Evolutionary conservation across 768 basidiomycete genomes (phyloP).

Genomic region (Botryobasidium botryosum): DNA sequence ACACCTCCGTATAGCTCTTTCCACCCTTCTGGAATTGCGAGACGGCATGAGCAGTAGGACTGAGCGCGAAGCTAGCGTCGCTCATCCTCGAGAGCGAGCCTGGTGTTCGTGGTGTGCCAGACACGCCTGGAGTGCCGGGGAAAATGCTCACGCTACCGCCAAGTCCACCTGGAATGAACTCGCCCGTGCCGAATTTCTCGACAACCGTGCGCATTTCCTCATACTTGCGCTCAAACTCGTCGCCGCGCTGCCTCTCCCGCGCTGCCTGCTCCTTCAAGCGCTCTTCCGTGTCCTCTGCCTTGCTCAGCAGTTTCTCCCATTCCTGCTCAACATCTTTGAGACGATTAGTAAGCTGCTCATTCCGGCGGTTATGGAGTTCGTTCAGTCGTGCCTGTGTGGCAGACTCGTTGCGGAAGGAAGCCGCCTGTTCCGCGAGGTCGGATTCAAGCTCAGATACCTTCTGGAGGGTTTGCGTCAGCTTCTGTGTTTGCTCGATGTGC

Average conservation of each 20-base stretch:
- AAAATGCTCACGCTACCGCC: slow-evolving; percentile 14
- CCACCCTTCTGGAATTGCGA: slow-evolving; percentile 64
- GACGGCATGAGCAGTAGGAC: slow-evolving; percentile 78
- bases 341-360: slow-evolving; percentile 66
- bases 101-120: slow-evolving; percentile 32
- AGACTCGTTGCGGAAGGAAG: slow-evolving; percentile 62
- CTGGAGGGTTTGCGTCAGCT: slow-evolving; percentile 59
- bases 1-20: slow-evolving; percentile 88
- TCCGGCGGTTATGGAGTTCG: slow-evolving; percentile 72
- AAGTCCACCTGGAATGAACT: slow-evolving; percentile 46
- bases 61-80: slow-evolving; percentile 46
- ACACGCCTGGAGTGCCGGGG: slow-evolving; percentile 16
- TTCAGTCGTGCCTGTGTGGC: slow-evolving; percentile 59
- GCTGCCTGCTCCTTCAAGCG: slow-evolving; percentile 52
- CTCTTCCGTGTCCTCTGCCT: slow-evolving; percentile 49
- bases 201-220: slow-evolving; percentile 60
- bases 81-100: slow-evolving; percentile 27
- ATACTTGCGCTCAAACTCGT: slow-evolving; percentile 51
- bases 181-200: slow-evolving; percentile 53
- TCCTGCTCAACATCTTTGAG: slow-evolving; percentile 72
- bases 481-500: slow-evolving; percentile 51
- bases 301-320: slow-evolving; percentile 56
- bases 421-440: slow-evolving; percentile 71
- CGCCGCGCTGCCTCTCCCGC: slow-evolving; percentile 47
- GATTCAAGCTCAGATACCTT: slow-evolving; percentile 60